Percentiles rank a stretch among this genome's conserved stretches.
These are phyloP conservation scores for Pythium plurisporium DNA, from an alignment of 352 stramenopile species.

Conservation along the genomic window DNA sequence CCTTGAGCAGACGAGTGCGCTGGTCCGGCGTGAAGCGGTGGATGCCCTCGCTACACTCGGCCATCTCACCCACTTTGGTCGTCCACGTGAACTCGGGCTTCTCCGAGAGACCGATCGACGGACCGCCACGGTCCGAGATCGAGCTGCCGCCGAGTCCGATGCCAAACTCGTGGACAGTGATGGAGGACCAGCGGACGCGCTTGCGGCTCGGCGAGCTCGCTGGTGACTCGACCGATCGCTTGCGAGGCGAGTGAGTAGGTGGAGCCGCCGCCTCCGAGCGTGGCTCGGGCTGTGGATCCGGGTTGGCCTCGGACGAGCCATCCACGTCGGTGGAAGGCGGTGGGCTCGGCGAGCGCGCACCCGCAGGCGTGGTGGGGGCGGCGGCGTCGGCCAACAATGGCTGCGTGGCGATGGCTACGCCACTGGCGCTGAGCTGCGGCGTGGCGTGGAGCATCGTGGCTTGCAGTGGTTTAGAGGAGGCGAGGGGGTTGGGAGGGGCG, in stretches of 20 bases:
- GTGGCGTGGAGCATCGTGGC: slow-evolving; percentile 1
- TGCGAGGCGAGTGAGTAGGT: neutral
- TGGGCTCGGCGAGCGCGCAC: neutral
- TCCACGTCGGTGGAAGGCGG: neutral
- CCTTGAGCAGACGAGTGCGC: slow-evolving; percentile 30
- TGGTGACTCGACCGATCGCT: neutral
- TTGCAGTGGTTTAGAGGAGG: neutral
- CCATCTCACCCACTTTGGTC: slow-evolving; percentile 48
- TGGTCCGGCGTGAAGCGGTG: slow-evolving; percentile 41
- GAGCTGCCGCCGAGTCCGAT: slow-evolving; percentile 37
- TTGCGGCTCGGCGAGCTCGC: slow-evolving; percentile 20
- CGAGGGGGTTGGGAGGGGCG: neutral
- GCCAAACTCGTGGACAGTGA: slow-evolving; percentile 48
- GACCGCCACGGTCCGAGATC: slow-evolving; percentile 34
- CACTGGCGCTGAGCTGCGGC: neutral
- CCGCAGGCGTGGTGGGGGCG: neutral
- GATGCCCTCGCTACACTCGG: slow-evolving; percentile 39
- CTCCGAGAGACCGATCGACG: slow-evolving; percentile 36
- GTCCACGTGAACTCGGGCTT: slow-evolving; percentile 45
- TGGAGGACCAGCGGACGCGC: slow-evolving; percentile 38
- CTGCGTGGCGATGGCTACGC: neutral
- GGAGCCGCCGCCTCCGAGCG: neutral
- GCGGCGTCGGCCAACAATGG: neutral
- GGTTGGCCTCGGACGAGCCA: neutral
- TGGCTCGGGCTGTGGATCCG: neutral